These are phyloP conservation scores for Myxozyma lipomycoides DNA, from an alignment of 805 yeast genomes.

Conservation along the genomic window DNA sequence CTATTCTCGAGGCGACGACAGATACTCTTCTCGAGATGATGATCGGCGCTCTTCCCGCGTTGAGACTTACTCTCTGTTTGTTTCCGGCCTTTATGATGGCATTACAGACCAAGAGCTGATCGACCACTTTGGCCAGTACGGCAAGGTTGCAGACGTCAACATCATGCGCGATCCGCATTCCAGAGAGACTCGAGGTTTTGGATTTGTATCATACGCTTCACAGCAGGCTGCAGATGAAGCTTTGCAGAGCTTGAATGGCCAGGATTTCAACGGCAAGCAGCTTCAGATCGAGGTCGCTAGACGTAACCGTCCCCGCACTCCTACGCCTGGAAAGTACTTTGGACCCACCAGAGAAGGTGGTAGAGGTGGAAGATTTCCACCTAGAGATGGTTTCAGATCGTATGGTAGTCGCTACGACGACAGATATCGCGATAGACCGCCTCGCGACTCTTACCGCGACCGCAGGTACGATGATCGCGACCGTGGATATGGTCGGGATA, in stretches of 20 bases:
- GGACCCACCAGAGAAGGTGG: constrained; percentile 28
- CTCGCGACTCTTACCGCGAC: neutral
- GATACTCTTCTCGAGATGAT: no score
- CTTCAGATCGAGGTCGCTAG: constrained; percentile 46
- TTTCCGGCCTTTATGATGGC: constrained; percentile 36
- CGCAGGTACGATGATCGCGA: constrained; percentile 20
- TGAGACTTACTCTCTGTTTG: constrained; percentile 30
- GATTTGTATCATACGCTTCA: constrained; percentile 46
- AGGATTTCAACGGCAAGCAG: constrained; percentile 41
- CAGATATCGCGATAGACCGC: neutral
- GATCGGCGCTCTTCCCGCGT: no score
- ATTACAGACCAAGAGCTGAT: constrained; percentile 34
- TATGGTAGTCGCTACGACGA: neutral
- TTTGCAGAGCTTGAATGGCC: constrained; percentile 43
- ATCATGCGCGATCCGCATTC: constrained; percentile 48
- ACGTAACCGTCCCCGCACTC: constrained; percentile 40
- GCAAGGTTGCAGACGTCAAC: constrained; percentile 37
- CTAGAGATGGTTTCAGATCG: constrained; percentile 7
- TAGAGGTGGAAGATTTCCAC: neutral
- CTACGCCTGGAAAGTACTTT: constrained; percentile 40
- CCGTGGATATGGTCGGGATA: constrained; percentile 16
- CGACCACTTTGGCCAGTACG: constrained; percentile 36
- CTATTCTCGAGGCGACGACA: no score
- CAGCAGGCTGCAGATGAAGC: constrained; percentile 46
- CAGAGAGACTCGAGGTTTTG: constrained; percentile 48